Base-by-base conservation (phyloP, 345 rosid genomes). In the Nephelium lappaceum region DNA sequence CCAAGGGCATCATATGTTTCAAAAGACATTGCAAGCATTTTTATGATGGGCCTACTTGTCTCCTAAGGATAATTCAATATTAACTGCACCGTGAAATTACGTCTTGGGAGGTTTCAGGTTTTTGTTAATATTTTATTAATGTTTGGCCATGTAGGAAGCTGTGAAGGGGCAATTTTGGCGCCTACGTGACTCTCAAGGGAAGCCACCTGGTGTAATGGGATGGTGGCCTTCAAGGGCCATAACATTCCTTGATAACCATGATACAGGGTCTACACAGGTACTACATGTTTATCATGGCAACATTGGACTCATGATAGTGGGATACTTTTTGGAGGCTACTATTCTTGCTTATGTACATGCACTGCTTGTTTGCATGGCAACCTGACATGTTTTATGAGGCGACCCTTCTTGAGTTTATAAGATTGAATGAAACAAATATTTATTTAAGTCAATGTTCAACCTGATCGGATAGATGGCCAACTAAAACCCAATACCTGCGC, bases 221-320 rank as follows among this genome's bases (percentile, higher is more conserved):
- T 91, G 92, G 98, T 95, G 98, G 98, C 93, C 98, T 73, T 95
- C 95, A 24, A 92, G 98, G 87, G 87, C 97, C 42, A 94, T 91
- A 67, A 92, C 98, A 6, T 92, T 93, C 82, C 85, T 95, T 25
- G 98, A 95, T 79, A 95, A 93, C 82, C 98, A 95, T 72, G 97
- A 93, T 77, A 95, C 98, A 69, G 98, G 98, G 78, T 95, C 98
- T 81, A 92, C 98, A 39, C 97, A 93, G 95, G 97, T 91, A 79
- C 66, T 49, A 16, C 8, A 64, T 51, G 7, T 31, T 23, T 77
- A 31, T 70, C 25, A 8, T n/a, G 23, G 45, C 45, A 61, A 62
- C 31, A 43, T 15, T 0, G 39, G 64, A 57, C 38, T 53, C 60
- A 31, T 51, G 43, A 68, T 75, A 45, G 57, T 57, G 24, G 39